phyloP scores from a whole-genome alignment of 495 filamentous ascomycete genomes.

The Penicillium subrubescens region DNA sequence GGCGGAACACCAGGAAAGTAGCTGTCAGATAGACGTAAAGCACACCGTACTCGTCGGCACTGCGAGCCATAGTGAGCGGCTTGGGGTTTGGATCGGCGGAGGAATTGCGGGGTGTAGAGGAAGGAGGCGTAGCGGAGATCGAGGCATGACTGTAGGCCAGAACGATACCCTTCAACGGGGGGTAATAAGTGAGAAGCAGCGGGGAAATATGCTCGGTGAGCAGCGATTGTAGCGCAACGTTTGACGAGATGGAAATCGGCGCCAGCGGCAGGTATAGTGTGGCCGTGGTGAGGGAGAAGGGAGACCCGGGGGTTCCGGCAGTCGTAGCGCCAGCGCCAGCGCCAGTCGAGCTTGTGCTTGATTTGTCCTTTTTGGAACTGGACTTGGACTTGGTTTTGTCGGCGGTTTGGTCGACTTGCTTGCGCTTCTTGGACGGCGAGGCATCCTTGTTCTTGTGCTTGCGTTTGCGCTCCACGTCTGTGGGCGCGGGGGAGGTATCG shows the following conservation, averaged over 20 bases:
- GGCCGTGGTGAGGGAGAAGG: constrained; percentile 62
- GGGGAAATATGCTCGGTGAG: constrained; percentile 77
- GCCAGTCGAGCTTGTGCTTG: constrained; percentile 4
- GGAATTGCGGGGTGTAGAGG: constrained; percentile 25
- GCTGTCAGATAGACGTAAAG: constrained; percentile 72
- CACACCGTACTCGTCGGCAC: constrained; percentile 68
- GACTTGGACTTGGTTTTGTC: constrained; percentile 18
- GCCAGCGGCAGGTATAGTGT: constrained; percentile 73
- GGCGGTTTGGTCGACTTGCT: constrained; percentile 25
- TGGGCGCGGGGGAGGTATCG: constrained; percentile 29
- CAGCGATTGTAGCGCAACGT: constrained; percentile 63
- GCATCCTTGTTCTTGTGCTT: constrained; percentile 54
- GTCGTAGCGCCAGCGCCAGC: constrained; percentile 1
- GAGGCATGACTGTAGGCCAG: constrained; percentile 67
- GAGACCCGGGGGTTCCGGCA: constrained; percentile 39
- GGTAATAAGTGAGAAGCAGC: constrained; percentile 72
- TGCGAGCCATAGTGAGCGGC: constrained; percentile 53
- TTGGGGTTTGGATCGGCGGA: constrained; percentile 38
- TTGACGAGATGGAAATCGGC: constrained; percentile 65
- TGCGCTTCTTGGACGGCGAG: constrained; percentile 55
- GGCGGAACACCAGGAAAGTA: constrained; percentile 70
- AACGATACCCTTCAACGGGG: constrained; percentile 68
- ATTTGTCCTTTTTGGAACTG: constrained; percentile 1
- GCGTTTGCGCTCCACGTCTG: constrained; percentile 46
- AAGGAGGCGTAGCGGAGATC: constrained; percentile 43